Evolutionary conservation across 1,284 basidiomycete species (phyloP).

Genomic region (Malassezia cuniculi): DNA sequence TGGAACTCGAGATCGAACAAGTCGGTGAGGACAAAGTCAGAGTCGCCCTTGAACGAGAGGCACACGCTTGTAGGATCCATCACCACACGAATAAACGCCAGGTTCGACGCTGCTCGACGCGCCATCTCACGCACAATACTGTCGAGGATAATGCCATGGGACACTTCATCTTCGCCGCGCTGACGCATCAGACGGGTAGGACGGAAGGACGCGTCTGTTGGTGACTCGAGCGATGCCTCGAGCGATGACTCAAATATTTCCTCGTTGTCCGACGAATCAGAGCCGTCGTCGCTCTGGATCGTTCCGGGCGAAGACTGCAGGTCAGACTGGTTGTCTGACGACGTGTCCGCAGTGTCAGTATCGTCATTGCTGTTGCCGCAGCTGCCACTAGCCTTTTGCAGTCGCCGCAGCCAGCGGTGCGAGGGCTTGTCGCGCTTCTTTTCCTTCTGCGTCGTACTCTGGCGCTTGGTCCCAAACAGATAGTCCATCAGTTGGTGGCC

Average conservation of each 20-base stretch:
- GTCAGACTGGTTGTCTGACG: conserved; percentile 1
- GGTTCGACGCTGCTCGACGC: conserved; percentile 47
- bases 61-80: conserved; percentile 55
- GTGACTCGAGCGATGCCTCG: background rate
- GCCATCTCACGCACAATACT: conserved; percentile 45
- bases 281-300: conserved; percentile 1
- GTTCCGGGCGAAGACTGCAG: conserved; percentile 1
- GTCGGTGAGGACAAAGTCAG: conserved; percentile 48
- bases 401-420: conserved; percentile 10
- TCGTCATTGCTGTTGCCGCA: background rate
- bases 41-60: conserved; percentile 50
- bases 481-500: conserved; percentile 79
- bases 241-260: background rate
- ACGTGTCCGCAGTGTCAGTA: background rate
- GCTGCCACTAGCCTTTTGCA: background rate
- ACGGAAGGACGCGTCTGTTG: conserved; percentile 4
- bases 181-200: too few relatives aligned
- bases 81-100: conserved; percentile 66
- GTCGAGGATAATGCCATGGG: conserved; percentile 9
- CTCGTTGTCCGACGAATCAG: conserved; percentile 2
- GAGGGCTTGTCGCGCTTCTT: conserved; percentile 11
- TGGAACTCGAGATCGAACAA: conserved; percentile 51
- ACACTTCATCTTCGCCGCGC: conserved; percentile 10
- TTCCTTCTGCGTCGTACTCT: conserved; percentile 11
- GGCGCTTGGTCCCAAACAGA: conserved; percentile 52